These are phyloP conservation scores for Ramaria sp. DNA, from an alignment of 768 basidiomycete genomes.

Conservation along the genomic window DNA sequence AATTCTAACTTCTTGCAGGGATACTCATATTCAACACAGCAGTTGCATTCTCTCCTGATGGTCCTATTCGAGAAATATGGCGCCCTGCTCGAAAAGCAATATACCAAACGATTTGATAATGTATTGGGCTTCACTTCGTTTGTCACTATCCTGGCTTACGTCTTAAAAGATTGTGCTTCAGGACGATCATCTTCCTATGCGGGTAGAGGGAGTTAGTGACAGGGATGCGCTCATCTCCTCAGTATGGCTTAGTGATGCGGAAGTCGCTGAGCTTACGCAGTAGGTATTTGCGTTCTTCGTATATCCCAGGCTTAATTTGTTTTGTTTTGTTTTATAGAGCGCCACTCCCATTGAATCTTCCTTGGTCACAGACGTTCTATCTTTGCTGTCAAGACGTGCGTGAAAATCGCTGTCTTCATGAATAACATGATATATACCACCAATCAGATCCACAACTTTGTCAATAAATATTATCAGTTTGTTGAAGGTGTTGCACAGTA, in stretches of 20 bases:
- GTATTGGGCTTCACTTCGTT: slow-evolving; percentile 30
- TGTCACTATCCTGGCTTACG: background rate
- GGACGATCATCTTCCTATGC: slow-evolving; percentile 89
- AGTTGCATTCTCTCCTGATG: slow-evolving; percentile 76
- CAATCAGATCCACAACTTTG: slow-evolving; percentile 69
- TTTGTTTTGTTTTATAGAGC: slow-evolving; percentile 29
- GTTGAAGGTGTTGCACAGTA: slow-evolving; percentile 91
- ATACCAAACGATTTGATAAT: slow-evolving; percentile 67
- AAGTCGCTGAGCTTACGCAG: slow-evolving; percentile 49
- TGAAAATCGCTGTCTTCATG: slow-evolving; percentile 3
- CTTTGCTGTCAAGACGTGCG: slow-evolving; percentile 84
- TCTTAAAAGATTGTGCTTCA: slow-evolving; percentile 57
- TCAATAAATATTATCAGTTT: slow-evolving; percentile 94
- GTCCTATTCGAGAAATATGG: slow-evolving; percentile 87
- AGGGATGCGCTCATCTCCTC: slow-evolving; percentile 64
- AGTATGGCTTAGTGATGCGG: slow-evolving; percentile 71
- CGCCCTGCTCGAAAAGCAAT: slow-evolving; percentile 68
- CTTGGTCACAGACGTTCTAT: slow-evolving; percentile 94
- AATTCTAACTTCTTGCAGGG: slow-evolving; percentile 35
- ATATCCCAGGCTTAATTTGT: background rate
- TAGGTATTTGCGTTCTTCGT: slow-evolving; percentile 19
- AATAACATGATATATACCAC: background rate
- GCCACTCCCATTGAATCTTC: slow-evolving; percentile 58
- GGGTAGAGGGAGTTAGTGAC: slow-evolving; percentile 46
- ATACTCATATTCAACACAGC: slow-evolving; percentile 75